phyloP scores from a whole-genome alignment of 805 yeast genomes.

The Isabelozyma gotoi region DNA sequence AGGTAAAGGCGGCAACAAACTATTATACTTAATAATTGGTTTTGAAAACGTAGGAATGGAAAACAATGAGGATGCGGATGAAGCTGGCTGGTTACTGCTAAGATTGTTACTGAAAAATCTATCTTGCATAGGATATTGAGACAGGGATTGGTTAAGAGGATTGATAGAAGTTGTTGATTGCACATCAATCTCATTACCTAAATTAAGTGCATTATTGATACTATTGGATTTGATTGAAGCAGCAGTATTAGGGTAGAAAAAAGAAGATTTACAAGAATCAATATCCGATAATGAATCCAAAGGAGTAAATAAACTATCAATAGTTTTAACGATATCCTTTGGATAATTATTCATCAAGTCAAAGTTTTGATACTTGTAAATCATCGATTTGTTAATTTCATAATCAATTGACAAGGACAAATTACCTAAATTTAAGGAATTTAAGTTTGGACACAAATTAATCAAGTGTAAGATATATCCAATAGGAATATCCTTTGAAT shows the following conservation, averaged over 20 bases:
- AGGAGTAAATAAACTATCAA: slow-evolving; percentile 20
- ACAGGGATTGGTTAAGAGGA: not conserved
- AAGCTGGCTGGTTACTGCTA: slow-evolving; percentile 2
- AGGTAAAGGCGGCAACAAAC: slow-evolving; percentile 38
- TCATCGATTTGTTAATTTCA: slow-evolving; percentile 40
- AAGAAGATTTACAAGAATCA: not conserved
- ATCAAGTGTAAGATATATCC: slow-evolving; percentile 73
- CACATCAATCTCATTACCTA: not conserved
- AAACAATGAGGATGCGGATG: slow-evolving; percentile 25
- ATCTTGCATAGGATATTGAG: not conserved
- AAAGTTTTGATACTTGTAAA: slow-evolving; percentile 35
- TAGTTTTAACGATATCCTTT: slow-evolving; percentile 22
- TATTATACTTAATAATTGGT: slow-evolving; percentile 35
- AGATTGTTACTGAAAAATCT: not conserved
- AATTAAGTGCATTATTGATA: not conserved
- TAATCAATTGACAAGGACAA: slow-evolving; percentile 70
- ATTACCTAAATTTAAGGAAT: slow-evolving; percentile 55
- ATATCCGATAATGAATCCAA: not conserved
- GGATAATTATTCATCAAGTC: slow-evolving; percentile 40
- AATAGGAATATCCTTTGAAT: slow-evolving; percentile 73
- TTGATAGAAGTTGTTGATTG: not conserved
- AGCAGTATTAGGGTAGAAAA: not conserved
- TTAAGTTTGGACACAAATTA: slow-evolving; percentile 63
- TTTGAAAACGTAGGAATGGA: slow-evolving; percentile 23
- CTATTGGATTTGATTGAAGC: not conserved